These are phyloP conservation scores for Fallopia convolvulus DNA, from an alignment of 148 eudicot genomes.

Conservation along the genomic window DNA sequence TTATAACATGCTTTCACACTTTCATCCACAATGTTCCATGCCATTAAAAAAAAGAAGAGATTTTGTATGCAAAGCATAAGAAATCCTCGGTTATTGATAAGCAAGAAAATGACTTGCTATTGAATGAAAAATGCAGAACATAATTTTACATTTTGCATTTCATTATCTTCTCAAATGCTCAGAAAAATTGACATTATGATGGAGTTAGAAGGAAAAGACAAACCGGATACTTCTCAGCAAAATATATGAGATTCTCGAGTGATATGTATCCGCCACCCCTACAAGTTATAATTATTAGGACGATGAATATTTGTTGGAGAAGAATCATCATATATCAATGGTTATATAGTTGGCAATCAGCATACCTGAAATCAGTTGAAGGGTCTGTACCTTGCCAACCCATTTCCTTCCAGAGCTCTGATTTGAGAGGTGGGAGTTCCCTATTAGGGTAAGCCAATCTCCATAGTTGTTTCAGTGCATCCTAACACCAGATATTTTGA, in stretches of 20 bases:
- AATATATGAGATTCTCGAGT: constrained; percentile 88
- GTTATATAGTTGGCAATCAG: not conserved
- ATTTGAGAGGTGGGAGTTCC: constrained; percentile 75
- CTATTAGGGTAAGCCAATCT: constrained; percentile 76
- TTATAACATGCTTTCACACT: not conserved
- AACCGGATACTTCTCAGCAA: constrained; percentile 80
- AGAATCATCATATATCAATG: constrained; percentile 6
- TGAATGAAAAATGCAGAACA: not conserved
- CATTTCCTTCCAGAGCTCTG: constrained; percentile 99
- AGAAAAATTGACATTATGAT: not conserved
- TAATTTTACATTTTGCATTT: not conserved
- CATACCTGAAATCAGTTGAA: constrained; percentile 93
- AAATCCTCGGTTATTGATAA: not conserved
- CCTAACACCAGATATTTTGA: constrained; percentile 33
- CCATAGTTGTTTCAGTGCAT: constrained; percentile 87
- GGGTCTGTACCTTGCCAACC: constrained; percentile 99
- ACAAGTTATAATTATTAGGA: constrained; percentile 15
- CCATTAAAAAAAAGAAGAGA: not conserved
- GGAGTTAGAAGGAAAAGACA: constrained; percentile 19
- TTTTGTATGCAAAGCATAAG: constrained; percentile 1
- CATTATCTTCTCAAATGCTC: not conserved
- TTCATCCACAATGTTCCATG: not conserved
- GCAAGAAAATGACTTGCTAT: not conserved
- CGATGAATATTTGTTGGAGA: not conserved
- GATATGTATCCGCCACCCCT: constrained; percentile 98